Evolutionary conservation across 2,329 filamentous ascomycete species (phyloP), one percentile per base, ranked within the genome.

Genomic region (Apiospora aurea): DNA sequence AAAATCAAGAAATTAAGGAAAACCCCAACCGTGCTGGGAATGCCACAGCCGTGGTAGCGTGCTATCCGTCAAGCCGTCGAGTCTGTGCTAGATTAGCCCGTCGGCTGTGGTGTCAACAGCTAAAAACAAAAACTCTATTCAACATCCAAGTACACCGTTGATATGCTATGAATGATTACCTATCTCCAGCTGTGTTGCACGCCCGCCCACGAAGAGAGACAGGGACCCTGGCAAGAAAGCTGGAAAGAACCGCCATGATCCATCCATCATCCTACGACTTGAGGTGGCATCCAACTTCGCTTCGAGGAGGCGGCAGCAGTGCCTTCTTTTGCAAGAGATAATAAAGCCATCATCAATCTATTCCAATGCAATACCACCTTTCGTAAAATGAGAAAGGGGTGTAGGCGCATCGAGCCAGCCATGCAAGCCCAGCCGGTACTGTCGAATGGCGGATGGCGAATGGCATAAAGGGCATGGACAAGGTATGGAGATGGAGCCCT

Each of bases 1-100:
- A 34, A 61, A 61, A 34, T 8, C 51, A 61, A 61, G 53, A 61
- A 38, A 57, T 21, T n/a, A 61, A 61, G 29, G 38, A 61, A 61
- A 38, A 29, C 53, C 53, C 29, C 51, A 57, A 57, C 51, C 29
- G 26, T 38, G 26, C 53, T n/a, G 53, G 8, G 16, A 38, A 64
- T 64, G 57, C 57, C 57, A 64, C 57, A 64, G 34, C 18, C 57
- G 57, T 41, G 34, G 57, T 64, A 64, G 53, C 53, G 51, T 57
- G 24, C 51, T 34, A 10, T 26, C 24, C 49, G 13, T 43, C 34
- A 38, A 38, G 13, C 41, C 2, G 1, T 53, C 26, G 49, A 53
- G 49, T 53, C 24, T 29, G 53, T 61, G 53, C 16, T 61, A 38
- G 53, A 61, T 26, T 57, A 29, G 26, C 18, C 16, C 26, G 18